Conservation (phyloP, 2,329 filamentous ascomycete genomes). For the Talaromyces sp. region DNA sequence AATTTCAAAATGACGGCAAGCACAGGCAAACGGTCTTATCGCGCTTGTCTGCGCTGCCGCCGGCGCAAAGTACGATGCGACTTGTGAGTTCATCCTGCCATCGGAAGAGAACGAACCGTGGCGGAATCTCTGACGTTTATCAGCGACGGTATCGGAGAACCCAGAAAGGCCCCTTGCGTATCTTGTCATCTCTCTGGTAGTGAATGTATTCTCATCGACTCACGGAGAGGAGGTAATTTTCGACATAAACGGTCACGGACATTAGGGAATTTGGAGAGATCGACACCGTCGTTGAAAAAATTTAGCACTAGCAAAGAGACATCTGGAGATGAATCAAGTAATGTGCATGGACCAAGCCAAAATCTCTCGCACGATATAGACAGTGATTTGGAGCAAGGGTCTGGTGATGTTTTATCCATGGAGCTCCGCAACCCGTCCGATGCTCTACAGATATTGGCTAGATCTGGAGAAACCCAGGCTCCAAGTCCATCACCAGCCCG, state of each 20-base stretch:
- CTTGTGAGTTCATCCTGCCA: neutral
- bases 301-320: rapidly evolving
- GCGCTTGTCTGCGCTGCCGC: neutral
- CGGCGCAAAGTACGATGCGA: neutral
- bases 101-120: neutral
- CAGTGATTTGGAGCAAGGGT: neutral
- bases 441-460: neutral
- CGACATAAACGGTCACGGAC: neutral
- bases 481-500: neutral
- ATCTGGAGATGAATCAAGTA: neutral
- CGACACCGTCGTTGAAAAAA: neutral
- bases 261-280: neutral
- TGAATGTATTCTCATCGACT: neutral
- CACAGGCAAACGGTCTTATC: neutral
- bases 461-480: neutral
- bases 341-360: neutral
- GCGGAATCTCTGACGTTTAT: neutral
- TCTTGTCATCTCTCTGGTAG: neutral
- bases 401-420: neutral
- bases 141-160: neutral
- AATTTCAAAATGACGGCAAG: neutral
- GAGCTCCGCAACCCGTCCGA: neutral
- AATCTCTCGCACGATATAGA: neutral
- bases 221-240: neutral
- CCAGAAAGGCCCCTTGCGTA: neutral